phyloP scores from a whole-genome alignment of 2,329 filamentous ascomycete species.

The Pseudonectria buxi region DNA sequence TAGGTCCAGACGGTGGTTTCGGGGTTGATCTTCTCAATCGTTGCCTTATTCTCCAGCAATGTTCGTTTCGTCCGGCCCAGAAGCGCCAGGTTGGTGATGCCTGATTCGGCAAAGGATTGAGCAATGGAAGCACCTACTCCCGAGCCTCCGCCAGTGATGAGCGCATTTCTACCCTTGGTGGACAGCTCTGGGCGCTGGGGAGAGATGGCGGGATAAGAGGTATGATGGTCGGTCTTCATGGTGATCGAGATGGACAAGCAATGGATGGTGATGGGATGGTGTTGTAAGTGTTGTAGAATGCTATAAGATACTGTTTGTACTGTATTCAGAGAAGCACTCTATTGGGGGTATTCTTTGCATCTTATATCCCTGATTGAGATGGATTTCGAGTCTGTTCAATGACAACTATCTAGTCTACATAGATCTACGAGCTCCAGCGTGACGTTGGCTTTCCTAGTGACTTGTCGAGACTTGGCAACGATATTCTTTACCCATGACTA shows the following conservation, averaged over 20 bases:
- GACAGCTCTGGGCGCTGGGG: constrained; percentile 29
- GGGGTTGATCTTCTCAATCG: constrained; percentile 43
- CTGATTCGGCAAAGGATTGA: constrained; percentile 43
- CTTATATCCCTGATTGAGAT: too few species aligned
- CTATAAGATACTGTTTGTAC: too few species aligned
- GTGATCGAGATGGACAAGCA: constrained; percentile 7
- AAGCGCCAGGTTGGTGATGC: constrained; percentile 32
- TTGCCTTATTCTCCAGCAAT: constrained; percentile 23
- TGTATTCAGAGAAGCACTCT: too few species aligned
- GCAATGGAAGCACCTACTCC: constrained; percentile 60
- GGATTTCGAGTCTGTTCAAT: too few species aligned
- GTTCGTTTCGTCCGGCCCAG: constrained; percentile 30
- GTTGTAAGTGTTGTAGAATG: constrained; percentile 7
- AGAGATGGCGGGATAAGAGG: constrained; percentile 26
- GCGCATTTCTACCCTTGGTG: constrained; percentile 40
- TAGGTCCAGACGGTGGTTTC: constrained; percentile 38
- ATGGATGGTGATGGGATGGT: too few species aligned
- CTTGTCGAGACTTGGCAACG: too few species aligned
- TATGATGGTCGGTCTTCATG: constrained; percentile 11
- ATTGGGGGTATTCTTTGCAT: too few species aligned
- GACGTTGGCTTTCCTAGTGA: too few species aligned
- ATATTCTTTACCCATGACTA: too few species aligned
- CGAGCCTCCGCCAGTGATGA: constrained; percentile 58
- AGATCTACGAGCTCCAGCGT: too few species aligned
- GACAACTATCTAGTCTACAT: too few species aligned